Conservation (phyloP, 192 early-diverging fungal genomes). For the Rhizoclosmatium sp. region DNA sequence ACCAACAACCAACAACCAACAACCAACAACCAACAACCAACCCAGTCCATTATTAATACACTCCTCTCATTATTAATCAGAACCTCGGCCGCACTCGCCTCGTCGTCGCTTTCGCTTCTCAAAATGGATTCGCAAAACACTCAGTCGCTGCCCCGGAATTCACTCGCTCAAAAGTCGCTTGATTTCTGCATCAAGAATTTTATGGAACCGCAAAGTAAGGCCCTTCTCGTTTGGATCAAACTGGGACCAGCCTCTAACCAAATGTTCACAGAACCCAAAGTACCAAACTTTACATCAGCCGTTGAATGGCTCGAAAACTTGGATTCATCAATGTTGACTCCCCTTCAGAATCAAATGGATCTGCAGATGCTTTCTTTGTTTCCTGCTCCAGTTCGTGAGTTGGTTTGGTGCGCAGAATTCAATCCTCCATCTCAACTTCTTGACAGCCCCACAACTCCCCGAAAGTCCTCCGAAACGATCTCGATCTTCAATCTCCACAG, state of each 20-base stretch:
- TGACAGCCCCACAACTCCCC: neutral
- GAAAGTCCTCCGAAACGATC: neutral
- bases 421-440: neutral
- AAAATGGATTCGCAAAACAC: neutral
- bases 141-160: neutral
- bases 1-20: no score
- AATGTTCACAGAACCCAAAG: neutral
- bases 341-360: constrained; percentile 5
- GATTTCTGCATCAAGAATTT: neutral
- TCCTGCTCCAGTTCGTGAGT: neutral
- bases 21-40: neutral
- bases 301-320: neutral
- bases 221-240: neutral
- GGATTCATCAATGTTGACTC: neutral
- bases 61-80: neutral
- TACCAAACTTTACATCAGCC: neutral
- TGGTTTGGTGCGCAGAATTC: neutral
- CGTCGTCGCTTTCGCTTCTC: neutral
- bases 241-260: neutral
- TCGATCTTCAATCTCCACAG: neutral
- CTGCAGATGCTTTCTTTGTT: neutral
- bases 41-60: neutral
- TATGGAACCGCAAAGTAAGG: neutral
- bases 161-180: neutral
- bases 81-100: neutral